These are phyloP conservation scores for Onygenales sp. DNA, from an alignment of 2,329 filamentous ascomycete species.

Conservation along the genomic window DNA sequence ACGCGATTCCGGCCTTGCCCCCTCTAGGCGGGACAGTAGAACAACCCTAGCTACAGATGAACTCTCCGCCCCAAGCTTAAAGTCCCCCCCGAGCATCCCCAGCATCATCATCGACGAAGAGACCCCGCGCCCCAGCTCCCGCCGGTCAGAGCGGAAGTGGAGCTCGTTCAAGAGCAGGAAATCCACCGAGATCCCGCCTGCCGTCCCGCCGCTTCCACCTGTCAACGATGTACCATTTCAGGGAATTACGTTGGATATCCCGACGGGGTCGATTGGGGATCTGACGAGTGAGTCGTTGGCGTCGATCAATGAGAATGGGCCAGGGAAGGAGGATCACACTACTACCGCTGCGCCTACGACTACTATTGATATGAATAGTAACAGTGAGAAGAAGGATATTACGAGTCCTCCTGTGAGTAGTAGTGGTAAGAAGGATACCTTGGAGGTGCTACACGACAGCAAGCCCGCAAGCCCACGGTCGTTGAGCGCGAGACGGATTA, in stretches of 20 bases:
- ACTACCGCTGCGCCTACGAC: too few species aligned
- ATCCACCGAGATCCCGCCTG: slow-evolving; percentile 24
- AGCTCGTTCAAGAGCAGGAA: slow-evolving; percentile 24
- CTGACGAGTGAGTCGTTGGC: slow-evolving; percentile 40
- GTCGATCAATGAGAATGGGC: neutral
- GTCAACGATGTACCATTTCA: slow-evolving; percentile 32
- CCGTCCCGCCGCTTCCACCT: slow-evolving; percentile 23
- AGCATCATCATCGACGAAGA: slow-evolving; percentile 34
- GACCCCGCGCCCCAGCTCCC: slow-evolving; percentile 27
- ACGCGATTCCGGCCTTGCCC: neutral
- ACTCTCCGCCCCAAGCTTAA: slow-evolving; percentile 17
- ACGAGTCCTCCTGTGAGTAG: neutral
- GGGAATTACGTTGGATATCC: slow-evolving; percentile 47
- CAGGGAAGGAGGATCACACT: neutral
- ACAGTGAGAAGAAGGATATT: neutral
- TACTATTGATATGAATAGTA: too few species aligned
- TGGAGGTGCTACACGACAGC: neutral
- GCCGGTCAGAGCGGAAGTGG: slow-evolving; percentile 37
- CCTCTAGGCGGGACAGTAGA: slow-evolving; percentile 1
- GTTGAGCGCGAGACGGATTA: slow-evolving; percentile 17
- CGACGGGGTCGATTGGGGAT: slow-evolving; percentile 44
- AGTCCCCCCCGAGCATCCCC: slow-evolving; percentile 27
- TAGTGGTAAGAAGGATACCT: neutral
- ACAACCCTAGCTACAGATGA: slow-evolving; percentile 9
- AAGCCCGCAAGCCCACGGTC: slow-evolving; percentile 14